These are phyloP conservation scores for Tolypocladium ophioglossoides DNA, from an alignment of 2,329 filamentous ascomycete genomes.

Conservation along the genomic window DNA sequence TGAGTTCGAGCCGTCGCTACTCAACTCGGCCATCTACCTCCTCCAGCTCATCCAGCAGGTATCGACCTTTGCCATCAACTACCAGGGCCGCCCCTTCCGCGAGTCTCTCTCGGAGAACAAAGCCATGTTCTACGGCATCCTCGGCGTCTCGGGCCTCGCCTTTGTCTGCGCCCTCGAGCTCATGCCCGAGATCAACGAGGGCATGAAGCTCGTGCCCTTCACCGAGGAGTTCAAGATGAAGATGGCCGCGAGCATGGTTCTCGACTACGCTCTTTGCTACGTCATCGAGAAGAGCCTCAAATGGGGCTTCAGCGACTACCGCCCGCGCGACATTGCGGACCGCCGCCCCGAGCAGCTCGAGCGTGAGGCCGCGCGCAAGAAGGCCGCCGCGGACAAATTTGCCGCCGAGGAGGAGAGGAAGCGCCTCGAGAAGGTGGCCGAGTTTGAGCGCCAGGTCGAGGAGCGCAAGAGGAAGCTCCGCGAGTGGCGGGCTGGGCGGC, in stretches of 20 bases:
- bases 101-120: slow-evolving; percentile 92
- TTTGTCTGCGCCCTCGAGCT: slow-evolving; percentile 95
- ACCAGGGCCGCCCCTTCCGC: slow-evolving; percentile 95
- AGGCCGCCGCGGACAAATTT: slow-evolving; percentile 40
- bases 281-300: slow-evolving; percentile 82
- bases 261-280: slow-evolving; percentile 83
- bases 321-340: slow-evolving; percentile 84
- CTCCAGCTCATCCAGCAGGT: slow-evolving; percentile 98
- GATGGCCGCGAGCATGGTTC: slow-evolving; percentile 72
- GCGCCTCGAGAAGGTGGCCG: slow-evolving; percentile 42
- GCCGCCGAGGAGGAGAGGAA: slow-evolving; percentile 40
- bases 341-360: slow-evolving; percentile 78
- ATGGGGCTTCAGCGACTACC: slow-evolving; percentile 77
- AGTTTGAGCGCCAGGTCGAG: slow-evolving; percentile 48
- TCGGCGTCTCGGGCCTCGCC: slow-evolving; percentile 80
- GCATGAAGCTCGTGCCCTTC: slow-evolving; percentile 88
- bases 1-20: slow-evolving; percentile 83
- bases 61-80: slow-evolving; percentile 98
- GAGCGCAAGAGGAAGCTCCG: slow-evolving; percentile 37
- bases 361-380: slow-evolving; percentile 60
- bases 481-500: slow-evolving; percentile 31
- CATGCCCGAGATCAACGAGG: slow-evolving; percentile 87
- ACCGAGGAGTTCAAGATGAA: slow-evolving; percentile 78
- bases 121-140: slow-evolving; percentile 95
- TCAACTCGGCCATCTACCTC: slow-evolving; percentile 95